Conservation (phyloP, 73 alveolate genomes). For the Paramecium biaurelia region DNA sequence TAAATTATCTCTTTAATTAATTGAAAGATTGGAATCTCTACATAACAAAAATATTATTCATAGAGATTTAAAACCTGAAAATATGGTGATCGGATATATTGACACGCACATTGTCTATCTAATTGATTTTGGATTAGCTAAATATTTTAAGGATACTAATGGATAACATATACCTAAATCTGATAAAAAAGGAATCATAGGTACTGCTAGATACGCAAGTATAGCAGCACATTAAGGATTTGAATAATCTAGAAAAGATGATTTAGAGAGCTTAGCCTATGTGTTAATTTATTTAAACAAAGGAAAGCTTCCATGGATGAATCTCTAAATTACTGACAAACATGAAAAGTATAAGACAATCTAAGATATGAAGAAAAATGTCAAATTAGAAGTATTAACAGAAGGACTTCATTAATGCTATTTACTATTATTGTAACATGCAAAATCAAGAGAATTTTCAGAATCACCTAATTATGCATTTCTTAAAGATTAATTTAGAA, state of each 20-base stretch:
- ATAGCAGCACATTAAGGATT: constrained; percentile 70
- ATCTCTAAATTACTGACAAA: constrained; percentile 64
- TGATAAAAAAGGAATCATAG: constrained; percentile 75
- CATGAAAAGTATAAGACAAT: constrained; percentile 76
- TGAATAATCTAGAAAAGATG: constrained; percentile 81
- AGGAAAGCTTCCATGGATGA: constrained; percentile 76
- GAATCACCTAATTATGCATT: constrained; percentile 77
- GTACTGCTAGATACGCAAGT: constrained; percentile 84
- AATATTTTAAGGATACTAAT: constrained; percentile 77
- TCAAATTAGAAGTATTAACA: constrained; percentile 74
- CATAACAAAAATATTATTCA: constrained; percentile 47
- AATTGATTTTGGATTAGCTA: constrained; percentile 93
- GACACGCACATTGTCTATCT: constrained; percentile 65
- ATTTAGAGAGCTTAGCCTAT: constrained; percentile 72
- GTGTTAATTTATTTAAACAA: constrained; percentile 65
- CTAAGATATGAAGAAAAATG: constrained; percentile 73
- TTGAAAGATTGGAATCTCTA: constrained; percentile 52
- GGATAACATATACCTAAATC: constrained; percentile 73
- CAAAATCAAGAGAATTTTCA: constrained; percentile 70
- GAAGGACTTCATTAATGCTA: constrained; percentile 67
- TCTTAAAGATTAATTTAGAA: constrained; percentile 24
- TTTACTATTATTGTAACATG: constrained; percentile 59
- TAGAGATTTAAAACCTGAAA: constrained; percentile 64
- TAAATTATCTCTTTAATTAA: background rate
- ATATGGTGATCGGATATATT: constrained; percentile 48